Conservation (phyloP, 176 grass and related monocot species). For the Carex myosuroides region DNA sequence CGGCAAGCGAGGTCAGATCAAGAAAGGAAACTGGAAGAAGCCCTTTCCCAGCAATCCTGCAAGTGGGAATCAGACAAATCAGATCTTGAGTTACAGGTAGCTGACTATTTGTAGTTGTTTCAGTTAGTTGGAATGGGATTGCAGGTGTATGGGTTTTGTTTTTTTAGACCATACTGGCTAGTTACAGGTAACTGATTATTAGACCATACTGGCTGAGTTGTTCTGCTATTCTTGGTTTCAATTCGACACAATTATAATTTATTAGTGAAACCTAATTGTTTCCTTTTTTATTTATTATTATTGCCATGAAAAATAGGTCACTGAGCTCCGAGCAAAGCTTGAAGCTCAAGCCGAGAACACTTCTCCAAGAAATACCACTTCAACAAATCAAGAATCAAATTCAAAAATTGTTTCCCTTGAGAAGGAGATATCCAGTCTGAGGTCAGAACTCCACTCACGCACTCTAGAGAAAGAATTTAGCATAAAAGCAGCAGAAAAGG, state of each 20-base stretch:
- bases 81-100: constrained; percentile 45
- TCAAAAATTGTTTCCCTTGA: constrained; percentile 46
- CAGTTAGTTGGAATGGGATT: neutral
- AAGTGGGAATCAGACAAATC: constrained; percentile 63
- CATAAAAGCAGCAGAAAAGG: constrained; percentile 65
- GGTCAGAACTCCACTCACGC: constrained; percentile 37
- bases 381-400: constrained; percentile 21
- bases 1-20: constrained; percentile 57
- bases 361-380: constrained; percentile 11
- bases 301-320: constrained; percentile 23
- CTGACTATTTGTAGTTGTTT: neutral
- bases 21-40: constrained; percentile 46
- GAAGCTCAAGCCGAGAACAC: constrained; percentile 58
- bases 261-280: neutral
- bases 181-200: neutral
- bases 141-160: neutral
- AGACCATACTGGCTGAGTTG: neutral
- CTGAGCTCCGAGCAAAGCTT: constrained; percentile 59
- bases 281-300: neutral
- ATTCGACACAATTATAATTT: neutral
- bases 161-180: neutral
- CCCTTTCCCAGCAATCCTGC: constrained; percentile 37
- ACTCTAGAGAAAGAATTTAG: constrained; percentile 70
- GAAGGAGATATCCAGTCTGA: constrained; percentile 62
- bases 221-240: neutral